Evolutionary conservation across 2,329 filamentous ascomycete genomes (phyloP).

Genomic region (Mollisiaceae sp.): DNA sequence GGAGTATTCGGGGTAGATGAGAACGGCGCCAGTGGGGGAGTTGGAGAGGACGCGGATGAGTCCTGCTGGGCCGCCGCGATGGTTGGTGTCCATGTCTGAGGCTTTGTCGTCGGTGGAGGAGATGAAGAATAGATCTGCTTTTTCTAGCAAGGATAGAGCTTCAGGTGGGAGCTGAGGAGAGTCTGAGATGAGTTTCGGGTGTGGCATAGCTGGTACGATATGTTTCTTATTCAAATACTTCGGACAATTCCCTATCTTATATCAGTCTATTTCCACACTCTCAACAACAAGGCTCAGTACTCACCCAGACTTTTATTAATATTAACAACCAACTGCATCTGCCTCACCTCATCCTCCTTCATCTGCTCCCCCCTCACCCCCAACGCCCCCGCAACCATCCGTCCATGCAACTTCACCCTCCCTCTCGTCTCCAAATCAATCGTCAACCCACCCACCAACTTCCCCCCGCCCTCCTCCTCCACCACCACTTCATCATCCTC

Average conservation of each 20-base stretch:
- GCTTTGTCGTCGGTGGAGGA: background rate
- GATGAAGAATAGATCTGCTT: constrained; percentile 17
- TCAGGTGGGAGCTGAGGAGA: constrained; percentile 4
- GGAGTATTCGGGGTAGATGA: constrained; percentile 79
- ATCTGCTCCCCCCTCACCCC: constrained; percentile 36
- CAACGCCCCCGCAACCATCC: constrained; percentile 68
- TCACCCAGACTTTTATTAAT: constrained; percentile 70
- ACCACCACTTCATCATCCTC: constrained; percentile 44
- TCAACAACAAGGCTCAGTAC: background rate
- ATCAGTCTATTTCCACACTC: background rate
- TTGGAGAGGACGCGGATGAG: constrained; percentile 72
- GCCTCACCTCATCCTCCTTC: constrained; percentile 14
- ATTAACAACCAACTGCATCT: constrained; percentile 62
- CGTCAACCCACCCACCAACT: constrained; percentile 64
- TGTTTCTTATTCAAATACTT: constrained; percentile 13
- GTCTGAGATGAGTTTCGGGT: constrained; percentile 12
- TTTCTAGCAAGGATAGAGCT: background rate
- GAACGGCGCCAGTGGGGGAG: constrained; percentile 39
- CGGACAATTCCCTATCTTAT: constrained; percentile 8
- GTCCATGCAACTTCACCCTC: constrained; percentile 74
- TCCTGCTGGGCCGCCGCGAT: constrained; percentile 74
- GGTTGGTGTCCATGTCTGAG: constrained; percentile 35
- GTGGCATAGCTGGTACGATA: constrained; percentile 3
- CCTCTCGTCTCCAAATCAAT: constrained; percentile 70
- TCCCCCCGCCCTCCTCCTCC: constrained; percentile 44